Conservation (phyloP, 805 yeast species). For the Sungouiozyma ichnusensis region DNA sequence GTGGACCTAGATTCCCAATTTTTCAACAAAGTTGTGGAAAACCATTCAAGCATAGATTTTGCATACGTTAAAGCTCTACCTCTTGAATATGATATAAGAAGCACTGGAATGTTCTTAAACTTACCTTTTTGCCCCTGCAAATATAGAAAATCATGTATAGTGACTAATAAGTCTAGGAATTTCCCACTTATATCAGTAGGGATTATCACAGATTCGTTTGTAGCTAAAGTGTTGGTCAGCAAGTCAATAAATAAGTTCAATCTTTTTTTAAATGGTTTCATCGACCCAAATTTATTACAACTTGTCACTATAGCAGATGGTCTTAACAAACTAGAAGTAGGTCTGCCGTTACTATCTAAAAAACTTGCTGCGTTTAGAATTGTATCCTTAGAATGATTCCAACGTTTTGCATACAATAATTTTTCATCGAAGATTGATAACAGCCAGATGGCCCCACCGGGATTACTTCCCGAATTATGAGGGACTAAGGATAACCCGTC, state of each 20-base stretch:
- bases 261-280: constrained; percentile 49
- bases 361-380: constrained; percentile 66
- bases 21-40: constrained; percentile 76
- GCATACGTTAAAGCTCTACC: constrained; percentile 73
- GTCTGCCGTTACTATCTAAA: constrained; percentile 47
- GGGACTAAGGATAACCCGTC: constrained; percentile 66
- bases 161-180: constrained; percentile 64
- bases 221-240: constrained; percentile 34
- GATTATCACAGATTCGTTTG: constrained; percentile 57
- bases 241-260: constrained; percentile 60
- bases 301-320: constrained; percentile 81
- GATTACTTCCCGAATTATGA: constrained; percentile 80
- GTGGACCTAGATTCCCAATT: constrained; percentile 66
- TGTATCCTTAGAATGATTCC: constrained; percentile 90
- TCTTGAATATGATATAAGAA: constrained; percentile 69
- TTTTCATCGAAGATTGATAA: constrained; percentile 64
- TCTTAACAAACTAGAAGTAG: constrained; percentile 53
- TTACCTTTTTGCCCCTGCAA: constrained; percentile 28
- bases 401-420: constrained; percentile 78
- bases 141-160: constrained; percentile 56
- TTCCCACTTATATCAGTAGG: constrained; percentile 79
- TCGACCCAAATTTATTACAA: constrained; percentile 44
- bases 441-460: constrained; percentile 91
- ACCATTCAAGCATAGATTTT: constrained; percentile 89
- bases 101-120: constrained; percentile 48